Percentiles rank a stretch among this genome's conserved stretches.
Conservation (phyloP, 164 flowering plant species). For the Buxus sempervirens region DNA sequence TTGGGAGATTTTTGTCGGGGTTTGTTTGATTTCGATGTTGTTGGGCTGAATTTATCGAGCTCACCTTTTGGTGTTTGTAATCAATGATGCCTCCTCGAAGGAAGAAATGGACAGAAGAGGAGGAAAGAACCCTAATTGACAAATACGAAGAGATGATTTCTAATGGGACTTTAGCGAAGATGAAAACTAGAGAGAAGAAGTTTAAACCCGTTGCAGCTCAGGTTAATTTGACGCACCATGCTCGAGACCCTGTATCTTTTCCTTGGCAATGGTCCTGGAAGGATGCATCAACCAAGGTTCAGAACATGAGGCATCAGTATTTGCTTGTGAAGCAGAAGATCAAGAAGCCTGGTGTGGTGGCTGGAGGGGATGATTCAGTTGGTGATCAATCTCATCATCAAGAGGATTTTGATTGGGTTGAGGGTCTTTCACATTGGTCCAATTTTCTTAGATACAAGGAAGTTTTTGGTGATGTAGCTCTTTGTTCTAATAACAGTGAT, state of each 20-base stretch:
- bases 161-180: conserved; percentile 52
- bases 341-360: conserved; percentile 26
- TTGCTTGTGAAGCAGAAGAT: conserved; percentile 71
- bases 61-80: too few species aligned
- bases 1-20: too few species aligned
- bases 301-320: conserved; percentile 79
- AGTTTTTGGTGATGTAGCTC: conserved; percentile 59
- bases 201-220: conserved; percentile 50
- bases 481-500: conserved; percentile 29
- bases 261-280: conserved; percentile 83
- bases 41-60: too few species aligned
- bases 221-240: conserved; percentile 59
- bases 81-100: conserved; percentile 28
- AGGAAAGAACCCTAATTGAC: conserved; percentile 61
- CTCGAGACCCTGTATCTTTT: conserved; percentile 39
- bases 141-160: conserved; percentile 56
- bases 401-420: conserved; percentile 66
- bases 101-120: conserved; percentile 72
- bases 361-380: background rate
- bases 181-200: conserved; percentile 69
- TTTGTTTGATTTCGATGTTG: too few species aligned
- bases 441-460: conserved; percentile 64
- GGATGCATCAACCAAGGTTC: conserved; percentile 71
- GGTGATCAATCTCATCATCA: conserved; percentile 16
- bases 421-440: conserved; percentile 70